These are phyloP conservation scores for Scheffersomyces spartinae DNA, from an alignment of 805 yeast species.

Conservation along the genomic window DNA sequence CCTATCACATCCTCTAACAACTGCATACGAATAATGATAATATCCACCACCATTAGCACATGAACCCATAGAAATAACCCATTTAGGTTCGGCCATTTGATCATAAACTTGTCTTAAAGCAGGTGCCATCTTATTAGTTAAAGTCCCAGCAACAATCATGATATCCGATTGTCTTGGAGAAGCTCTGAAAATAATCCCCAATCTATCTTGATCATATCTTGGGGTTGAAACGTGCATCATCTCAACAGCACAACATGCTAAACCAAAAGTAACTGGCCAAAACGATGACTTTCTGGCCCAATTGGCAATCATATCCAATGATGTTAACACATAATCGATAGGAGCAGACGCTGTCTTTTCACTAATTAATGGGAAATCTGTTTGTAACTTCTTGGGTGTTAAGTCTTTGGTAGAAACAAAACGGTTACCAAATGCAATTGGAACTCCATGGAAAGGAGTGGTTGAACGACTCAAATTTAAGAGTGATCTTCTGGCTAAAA, in stretches of 20 bases:
- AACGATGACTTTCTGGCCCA: constrained; percentile 90
- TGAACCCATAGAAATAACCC: constrained; percentile 92
- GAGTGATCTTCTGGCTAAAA: constrained; percentile 16
- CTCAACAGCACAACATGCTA: constrained; percentile 90
- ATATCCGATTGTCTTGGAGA: constrained; percentile 89
- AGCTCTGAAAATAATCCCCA: constrained; percentile 88
- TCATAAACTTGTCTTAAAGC: constrained; percentile 87
- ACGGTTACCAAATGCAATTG: constrained; percentile 10
- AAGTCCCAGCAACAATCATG: constrained; percentile 86
- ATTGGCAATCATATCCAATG: constrained; percentile 71
- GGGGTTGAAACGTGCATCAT: constrained; percentile 93
- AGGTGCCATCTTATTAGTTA: constrained; percentile 90
- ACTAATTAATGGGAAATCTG: constrained; percentile 60
- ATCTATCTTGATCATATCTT: constrained; percentile 83
- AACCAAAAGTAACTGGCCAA: constrained; percentile 89
- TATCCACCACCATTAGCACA: constrained; percentile 94
- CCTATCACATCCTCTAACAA: constrained; percentile 84
- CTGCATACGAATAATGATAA: constrained; percentile 81
- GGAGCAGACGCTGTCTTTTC: constrained; percentile 44
- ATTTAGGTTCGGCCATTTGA: constrained; percentile 90
- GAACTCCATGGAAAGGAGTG: constrained; percentile 7
- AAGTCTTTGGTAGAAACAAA: constrained; percentile 28
- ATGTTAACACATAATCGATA: constrained; percentile 71
- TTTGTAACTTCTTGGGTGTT: constrained; percentile 44
- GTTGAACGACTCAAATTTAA: constrained; percentile 10